Conservation (phyloP, 1,284 basidiomycete genomes). For the Marasmius fiardii region DNA sequence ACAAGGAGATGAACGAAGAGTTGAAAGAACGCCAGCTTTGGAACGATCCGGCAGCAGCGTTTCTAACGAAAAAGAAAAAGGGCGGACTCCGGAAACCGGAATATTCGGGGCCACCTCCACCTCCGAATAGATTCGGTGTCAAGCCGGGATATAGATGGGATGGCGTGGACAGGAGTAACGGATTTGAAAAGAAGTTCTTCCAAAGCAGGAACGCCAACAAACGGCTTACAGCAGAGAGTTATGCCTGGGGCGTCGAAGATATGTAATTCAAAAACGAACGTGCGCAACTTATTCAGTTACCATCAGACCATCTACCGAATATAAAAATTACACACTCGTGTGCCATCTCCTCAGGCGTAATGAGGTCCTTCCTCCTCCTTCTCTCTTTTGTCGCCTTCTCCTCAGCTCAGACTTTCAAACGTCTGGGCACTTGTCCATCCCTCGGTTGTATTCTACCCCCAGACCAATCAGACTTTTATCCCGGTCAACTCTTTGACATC, state of each 20-base stretch:
- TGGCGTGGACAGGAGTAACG: constrained; percentile 90
- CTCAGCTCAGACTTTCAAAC: constrained; percentile 34
- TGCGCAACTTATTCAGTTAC: no score
- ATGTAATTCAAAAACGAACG: constrained; percentile 55
- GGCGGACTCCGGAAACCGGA: constrained; percentile 80
- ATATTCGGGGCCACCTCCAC: constrained; percentile 84
- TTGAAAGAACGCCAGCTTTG: constrained; percentile 78
- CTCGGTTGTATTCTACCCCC: constrained; percentile 40
- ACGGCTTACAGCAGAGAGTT: constrained; percentile 67
- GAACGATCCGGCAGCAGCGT: constrained; percentile 95
- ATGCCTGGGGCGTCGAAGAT: constrained; percentile 86
- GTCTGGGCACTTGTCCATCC: constrained; percentile 36
- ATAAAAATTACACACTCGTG: background rate
- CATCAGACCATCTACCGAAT: background rate
- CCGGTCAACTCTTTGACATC: constrained; percentile 39
- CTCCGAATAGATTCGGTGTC: constrained; percentile 95
- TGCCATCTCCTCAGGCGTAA: background rate
- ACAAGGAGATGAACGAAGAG: constrained; percentile 82
- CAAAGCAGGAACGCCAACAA: constrained; percentile 76
- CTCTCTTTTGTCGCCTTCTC: constrained; percentile 8
- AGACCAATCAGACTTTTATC: constrained; percentile 38
- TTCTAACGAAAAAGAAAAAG: constrained; percentile 78
- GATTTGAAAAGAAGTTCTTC: constrained; percentile 92
- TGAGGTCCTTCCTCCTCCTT: background rate
- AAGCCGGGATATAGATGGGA: constrained; percentile 97